Conservation (phyloP, 2,329 filamentous ascomycete species). For the Xylariaceae sp. region DNA sequence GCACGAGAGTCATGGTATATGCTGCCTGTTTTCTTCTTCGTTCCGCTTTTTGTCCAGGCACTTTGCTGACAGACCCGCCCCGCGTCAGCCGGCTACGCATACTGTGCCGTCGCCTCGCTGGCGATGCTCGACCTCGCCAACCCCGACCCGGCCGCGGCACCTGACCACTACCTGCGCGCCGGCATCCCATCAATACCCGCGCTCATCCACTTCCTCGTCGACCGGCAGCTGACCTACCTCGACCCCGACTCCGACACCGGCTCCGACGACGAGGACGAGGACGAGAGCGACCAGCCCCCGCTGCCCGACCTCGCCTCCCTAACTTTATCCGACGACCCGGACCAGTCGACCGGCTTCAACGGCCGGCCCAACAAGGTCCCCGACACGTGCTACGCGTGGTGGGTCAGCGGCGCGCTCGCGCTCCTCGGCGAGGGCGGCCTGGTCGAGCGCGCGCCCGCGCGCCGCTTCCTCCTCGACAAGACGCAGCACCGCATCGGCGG, state of each 20-base stretch:
- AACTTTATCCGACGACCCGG: conserved; percentile 20
- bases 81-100: conserved; percentile 76
- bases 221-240: conserved; percentile 54
- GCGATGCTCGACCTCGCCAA: conserved; percentile 62
- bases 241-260: conserved; percentile 33
- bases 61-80: background rate
- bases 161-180: conserved; percentile 28
- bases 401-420: conserved; percentile 66
- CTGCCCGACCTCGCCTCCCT: conserved; percentile 28
- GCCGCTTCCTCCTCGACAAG: conserved; percentile 74
- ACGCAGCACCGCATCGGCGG: conserved; percentile 83
- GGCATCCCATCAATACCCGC: conserved; percentile 31
- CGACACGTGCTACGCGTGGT: conserved; percentile 95
- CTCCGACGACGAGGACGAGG: conserved; percentile 35
- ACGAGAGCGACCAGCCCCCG: conserved; percentile 28
- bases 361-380: conserved; percentile 85
- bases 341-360: conserved; percentile 59
- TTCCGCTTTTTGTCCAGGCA: background rate
- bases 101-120: conserved; percentile 75
- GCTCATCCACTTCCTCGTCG: conserved; percentile 49
- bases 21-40: conserved; percentile 1
- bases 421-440: conserved; percentile 52
- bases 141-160: conserved; percentile 17
- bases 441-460: conserved; percentile 51
- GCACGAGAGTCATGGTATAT: conserved; percentile 74